These are phyloP conservation scores for Mortierella sp. DNA, from an alignment of 371 early-diverging fungal species.

Conservation along the genomic window DNA sequence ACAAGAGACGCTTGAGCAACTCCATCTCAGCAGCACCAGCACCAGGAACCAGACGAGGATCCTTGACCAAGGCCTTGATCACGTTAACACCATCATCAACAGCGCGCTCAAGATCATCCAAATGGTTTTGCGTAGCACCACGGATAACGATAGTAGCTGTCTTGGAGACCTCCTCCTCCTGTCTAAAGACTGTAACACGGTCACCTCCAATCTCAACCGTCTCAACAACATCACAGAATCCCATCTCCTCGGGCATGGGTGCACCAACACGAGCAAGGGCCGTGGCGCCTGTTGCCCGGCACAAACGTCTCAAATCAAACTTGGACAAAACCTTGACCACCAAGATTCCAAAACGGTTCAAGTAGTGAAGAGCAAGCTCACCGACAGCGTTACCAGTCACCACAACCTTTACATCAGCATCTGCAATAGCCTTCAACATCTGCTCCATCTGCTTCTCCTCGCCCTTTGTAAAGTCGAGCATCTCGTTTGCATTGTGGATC, in stretches of 20 bases:
- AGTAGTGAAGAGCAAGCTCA: constrained; percentile 94
- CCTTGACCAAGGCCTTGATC: constrained; percentile 93
- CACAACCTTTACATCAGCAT: constrained; percentile 93
- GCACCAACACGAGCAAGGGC: constrained; percentile 93
- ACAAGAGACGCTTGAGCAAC: constrained; percentile 79
- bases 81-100: constrained; percentile 98
- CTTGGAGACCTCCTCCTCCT: constrained; percentile 82
- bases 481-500: constrained; percentile 96
- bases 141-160: constrained; percentile 97
- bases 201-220: constrained; percentile 97
- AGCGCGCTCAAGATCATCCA: constrained; percentile 98
- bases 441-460: constrained; percentile 86
- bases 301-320: constrained; percentile 95
- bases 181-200: constrained; percentile 96
- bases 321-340: constrained; percentile 93
- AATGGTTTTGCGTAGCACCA: constrained; percentile 96
- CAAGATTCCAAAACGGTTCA: constrained; percentile 92
- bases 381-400: constrained; percentile 92
- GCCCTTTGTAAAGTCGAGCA: constrained; percentile 96
- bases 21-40: constrained; percentile 98
- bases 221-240: constrained; percentile 95
- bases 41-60: constrained; percentile 90
- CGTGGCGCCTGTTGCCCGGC: constrained; percentile 94
- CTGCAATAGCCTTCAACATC: constrained; percentile 89
- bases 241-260: constrained; percentile 97